A percentile compares a stretch with the other conserved stretches of the same genome.
Conservation (phyloP, 73 alveolate species). For the Tetrahymena malaccensis region DNA sequence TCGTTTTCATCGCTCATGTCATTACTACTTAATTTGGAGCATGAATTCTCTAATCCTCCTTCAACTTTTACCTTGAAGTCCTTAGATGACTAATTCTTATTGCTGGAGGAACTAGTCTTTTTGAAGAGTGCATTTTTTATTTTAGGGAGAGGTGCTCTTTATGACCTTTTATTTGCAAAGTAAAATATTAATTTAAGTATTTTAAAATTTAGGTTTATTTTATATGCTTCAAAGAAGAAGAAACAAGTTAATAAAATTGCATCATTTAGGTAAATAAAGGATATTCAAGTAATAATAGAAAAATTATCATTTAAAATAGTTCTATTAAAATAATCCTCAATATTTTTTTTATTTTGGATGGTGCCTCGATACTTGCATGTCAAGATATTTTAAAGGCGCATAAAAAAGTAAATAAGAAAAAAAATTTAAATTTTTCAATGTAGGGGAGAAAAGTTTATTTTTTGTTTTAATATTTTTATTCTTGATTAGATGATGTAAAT, state of each 20-base stretch:
- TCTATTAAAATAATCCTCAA: background rate
- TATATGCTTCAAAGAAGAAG: background rate
- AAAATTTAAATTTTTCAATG: background rate
- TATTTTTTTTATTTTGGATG: background rate
- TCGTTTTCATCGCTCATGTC: background rate
- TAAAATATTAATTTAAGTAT: background rate
- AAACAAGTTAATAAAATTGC: background rate
- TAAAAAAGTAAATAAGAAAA: background rate
- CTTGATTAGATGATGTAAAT: background rate
- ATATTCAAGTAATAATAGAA: background rate
- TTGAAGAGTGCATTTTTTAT: background rate
- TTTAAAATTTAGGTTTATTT: background rate
- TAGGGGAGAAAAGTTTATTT: background rate
- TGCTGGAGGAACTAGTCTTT: background rate
- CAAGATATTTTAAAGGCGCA: background rate
- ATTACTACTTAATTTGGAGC: background rate
- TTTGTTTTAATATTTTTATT: background rate
- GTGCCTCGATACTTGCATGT: background rate
- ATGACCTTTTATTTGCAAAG: background rate
- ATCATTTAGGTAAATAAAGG: background rate
- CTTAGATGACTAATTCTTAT: background rate
- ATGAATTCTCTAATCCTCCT: background rate
- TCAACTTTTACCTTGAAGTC: background rate
- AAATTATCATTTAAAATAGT: background rate
- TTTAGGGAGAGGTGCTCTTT: background rate